Base-by-base conservation (phyloP, 495 filamentous ascomycete species). In the Lepidopterella palustris region DNA sequence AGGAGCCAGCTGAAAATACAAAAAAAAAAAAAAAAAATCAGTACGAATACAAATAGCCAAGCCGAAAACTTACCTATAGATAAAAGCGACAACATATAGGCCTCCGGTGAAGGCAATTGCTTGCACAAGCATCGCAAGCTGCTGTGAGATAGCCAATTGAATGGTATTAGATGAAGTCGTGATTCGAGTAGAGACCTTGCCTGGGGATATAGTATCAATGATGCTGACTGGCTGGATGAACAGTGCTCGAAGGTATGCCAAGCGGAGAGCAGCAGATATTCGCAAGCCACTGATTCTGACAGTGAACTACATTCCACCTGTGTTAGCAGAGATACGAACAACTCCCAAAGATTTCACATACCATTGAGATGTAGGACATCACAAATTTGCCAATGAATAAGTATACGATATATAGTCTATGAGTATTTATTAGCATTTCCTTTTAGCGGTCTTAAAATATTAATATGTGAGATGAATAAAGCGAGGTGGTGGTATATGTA, bases 351-450 rank as follows among this genome's bases (percentile, higher is more conserved):
- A 59, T 26, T 31, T 31, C 26, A 45, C 78, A 75, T 63, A 80
- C 80, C 72, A 83, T 77, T 11, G 76, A 74, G 29, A 84, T 69
- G 64, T 85, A 86, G 48, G 77, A 77, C 2, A 84, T 63, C 6
- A 77, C 62, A 55, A 83, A 81, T 62, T 83, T 81, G 8, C 73
- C 84, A 52, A 84, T 76, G 60, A 87, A 87, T 5, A 87, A 70
- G 55, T 84, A 85, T 25, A 85, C 74, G 50, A 87, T 76, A 51
- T 78, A 85, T 0, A 85, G 70, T 23, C 67, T 69, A 58, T 18
- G 25, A 32, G 27, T 18, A 32, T 9, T 18, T 20, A n/a, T 50
- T 27, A 50, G 25, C 47, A 50, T 27, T 27, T 20, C 21, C 3
- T 50, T 3, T 18, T 10, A 2, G 35, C n/a, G 25, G 45, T n/a